A percentile compares a stretch with the other conserved stretches of the same genome.
Conservation (phyloP, 352 stramenopile genomes). For the Globisporangium splendens region DNA sequence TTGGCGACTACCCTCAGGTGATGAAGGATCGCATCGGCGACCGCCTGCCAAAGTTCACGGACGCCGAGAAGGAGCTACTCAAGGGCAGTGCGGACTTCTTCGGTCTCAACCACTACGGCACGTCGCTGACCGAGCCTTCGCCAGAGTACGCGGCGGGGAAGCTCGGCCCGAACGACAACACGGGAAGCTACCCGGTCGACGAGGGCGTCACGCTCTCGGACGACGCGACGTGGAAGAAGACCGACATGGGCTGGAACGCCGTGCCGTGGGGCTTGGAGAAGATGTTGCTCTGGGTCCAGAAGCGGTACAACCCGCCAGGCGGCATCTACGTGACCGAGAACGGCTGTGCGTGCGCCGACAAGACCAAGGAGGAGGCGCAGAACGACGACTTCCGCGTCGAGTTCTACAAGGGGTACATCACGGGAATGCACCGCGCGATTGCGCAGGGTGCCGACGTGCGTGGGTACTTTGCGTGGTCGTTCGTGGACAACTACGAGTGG, state of each 20-base stretch:
- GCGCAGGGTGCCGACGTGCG: conserved; percentile 52
- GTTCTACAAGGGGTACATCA: conserved; percentile 85
- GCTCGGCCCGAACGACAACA: conserved; percentile 12
- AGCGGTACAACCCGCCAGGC: conserved; percentile 72
- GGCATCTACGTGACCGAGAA: conserved; percentile 93
- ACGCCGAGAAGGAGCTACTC: conserved; percentile 72
- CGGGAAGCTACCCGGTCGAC: conserved; percentile 33
- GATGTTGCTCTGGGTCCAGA: conserved; percentile 87
- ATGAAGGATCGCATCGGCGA: conserved; percentile 84
- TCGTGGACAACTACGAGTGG: conserved; percentile 94
- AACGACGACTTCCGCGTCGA: conserved; percentile 76
- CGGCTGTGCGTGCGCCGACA: conserved; percentile 63
- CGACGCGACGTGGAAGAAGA: conserved; percentile 65
- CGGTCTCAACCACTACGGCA: conserved; percentile 94
- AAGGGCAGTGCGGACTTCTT: conserved; percentile 91
- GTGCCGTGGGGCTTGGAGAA: conserved; percentile 83
- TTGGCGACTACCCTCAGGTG: conserved; percentile 89
- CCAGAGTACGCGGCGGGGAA: conserved; percentile 27
- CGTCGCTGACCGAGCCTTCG: conserved; percentile 37
- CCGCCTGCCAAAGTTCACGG: conserved; percentile 88
- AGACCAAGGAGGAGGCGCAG: conserved; percentile 65
- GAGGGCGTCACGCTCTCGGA: conserved; percentile 34
- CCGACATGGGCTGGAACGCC: conserved; percentile 80
- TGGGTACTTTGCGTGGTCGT: conserved; percentile 90
- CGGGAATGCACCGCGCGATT: conserved; percentile 54